phyloP scores from a whole-genome alignment of 805 yeast genomes.

The Lipomyces orientalis region DNA sequence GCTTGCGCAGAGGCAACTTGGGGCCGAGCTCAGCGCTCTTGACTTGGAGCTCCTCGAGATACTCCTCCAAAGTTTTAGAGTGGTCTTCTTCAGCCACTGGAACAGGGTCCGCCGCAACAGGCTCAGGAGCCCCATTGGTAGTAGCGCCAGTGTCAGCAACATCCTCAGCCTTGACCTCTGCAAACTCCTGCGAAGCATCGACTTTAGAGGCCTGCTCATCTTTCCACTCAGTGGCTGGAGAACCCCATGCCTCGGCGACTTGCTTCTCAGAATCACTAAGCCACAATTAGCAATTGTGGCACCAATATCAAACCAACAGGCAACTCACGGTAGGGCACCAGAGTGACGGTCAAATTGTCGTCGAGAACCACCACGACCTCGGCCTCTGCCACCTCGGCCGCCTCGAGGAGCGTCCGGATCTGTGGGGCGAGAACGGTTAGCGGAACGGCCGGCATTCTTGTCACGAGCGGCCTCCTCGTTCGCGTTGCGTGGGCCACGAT shows the following conservation, averaged over 20 bases:
- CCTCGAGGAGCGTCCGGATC: slow-evolving; percentile 36
- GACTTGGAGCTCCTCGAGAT: slow-evolving; percentile 63
- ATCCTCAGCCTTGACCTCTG: slow-evolving; percentile 48
- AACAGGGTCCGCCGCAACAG: slow-evolving; percentile 36
- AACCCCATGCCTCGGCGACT: slow-evolving; percentile 84
- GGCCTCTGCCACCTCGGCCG: slow-evolving; percentile 33
- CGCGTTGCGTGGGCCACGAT: slow-evolving; percentile 67
- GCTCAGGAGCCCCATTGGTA: slow-evolving; percentile 37
- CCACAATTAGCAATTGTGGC: not conserved
- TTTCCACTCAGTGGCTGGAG: slow-evolving; percentile 56
- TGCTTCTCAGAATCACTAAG: slow-evolving; percentile 79
- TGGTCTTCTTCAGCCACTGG: slow-evolving; percentile 50
- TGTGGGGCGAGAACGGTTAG: slow-evolving; percentile 43
- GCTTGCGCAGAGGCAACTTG: slow-evolving; percentile 46
- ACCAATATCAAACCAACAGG: not conserved
- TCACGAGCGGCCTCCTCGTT: slow-evolving; percentile 80
- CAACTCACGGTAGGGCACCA: slow-evolving; percentile 29
- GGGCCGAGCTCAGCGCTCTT: slow-evolving; percentile 37
- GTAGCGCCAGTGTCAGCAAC: slow-evolving; percentile 47
- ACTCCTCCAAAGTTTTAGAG: slow-evolving; percentile 80
- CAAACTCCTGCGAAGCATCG: slow-evolving; percentile 54
- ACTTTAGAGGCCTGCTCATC: slow-evolving; percentile 68
- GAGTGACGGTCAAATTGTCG: slow-evolving; percentile 75
- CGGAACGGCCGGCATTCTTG: slow-evolving; percentile 66
- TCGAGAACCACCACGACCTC: slow-evolving; percentile 24